phyloP scores from a whole-genome alignment of 148 eudicot species.

The Vaccinium vitisidaea region DNA sequence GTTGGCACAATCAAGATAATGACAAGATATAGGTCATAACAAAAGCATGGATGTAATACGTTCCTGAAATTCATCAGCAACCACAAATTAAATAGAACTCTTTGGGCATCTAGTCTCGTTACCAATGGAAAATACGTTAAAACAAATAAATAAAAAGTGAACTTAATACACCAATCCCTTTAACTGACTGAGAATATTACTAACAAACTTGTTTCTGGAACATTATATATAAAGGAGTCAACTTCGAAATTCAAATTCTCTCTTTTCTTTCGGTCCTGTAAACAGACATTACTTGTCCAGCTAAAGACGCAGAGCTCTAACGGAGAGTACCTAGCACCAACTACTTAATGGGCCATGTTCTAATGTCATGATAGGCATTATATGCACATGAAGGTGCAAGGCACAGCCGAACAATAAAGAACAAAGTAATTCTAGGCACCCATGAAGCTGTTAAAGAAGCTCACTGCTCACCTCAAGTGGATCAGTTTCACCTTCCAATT shows the following conservation, averaged over 20 bases:
- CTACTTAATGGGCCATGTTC: not conserved
- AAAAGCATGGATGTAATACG: not conserved
- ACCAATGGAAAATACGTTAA: not conserved
- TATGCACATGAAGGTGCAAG: not conserved
- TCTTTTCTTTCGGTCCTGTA: not conserved
- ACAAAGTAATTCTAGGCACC: not conserved
- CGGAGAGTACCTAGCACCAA: not conserved
- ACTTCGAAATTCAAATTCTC: not conserved
- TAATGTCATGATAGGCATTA: not conserved
- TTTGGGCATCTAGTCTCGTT: too few species aligned
- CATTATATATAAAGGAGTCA: not conserved
- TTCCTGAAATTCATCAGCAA: not conserved
- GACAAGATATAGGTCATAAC: not conserved
- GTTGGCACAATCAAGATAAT: not conserved
- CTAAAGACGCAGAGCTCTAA: not conserved
- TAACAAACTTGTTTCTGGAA: not conserved
- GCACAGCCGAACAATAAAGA: not conserved
- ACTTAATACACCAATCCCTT: not conserved
- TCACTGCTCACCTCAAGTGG: constrained; percentile 67
- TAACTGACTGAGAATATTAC: not conserved
- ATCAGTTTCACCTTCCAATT: constrained; percentile 68
- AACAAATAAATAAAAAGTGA: not conserved
- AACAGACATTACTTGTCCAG: not conserved
- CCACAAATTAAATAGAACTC: not conserved
- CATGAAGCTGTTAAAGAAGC: constrained; percentile 1